Evolutionary conservation across 768 basidiomycete genomes (phyloP).

Genomic region (Mycena galopus): DNA sequence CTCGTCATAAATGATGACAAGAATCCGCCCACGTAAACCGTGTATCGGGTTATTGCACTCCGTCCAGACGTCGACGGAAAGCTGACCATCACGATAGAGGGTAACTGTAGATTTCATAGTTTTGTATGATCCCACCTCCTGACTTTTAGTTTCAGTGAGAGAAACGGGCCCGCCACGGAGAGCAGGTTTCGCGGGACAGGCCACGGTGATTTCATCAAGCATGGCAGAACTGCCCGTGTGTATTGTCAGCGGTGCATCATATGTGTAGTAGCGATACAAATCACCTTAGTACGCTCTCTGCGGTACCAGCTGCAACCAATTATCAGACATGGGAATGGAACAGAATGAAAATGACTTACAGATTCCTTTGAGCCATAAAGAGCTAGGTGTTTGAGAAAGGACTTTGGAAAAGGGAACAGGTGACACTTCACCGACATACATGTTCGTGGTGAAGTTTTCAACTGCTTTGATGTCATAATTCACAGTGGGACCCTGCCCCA

Average conservation of each 20-base stretch:
- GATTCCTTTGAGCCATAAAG: too few species aligned
- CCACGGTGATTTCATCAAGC: background rate
- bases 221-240: background rate
- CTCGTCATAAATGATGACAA: background rate
- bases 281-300: too few species aligned
- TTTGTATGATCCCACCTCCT: conserved; percentile 2
- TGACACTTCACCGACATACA: background rate
- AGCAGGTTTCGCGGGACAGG: background rate
- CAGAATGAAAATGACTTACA: too few species aligned
- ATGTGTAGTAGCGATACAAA: too few species aligned
- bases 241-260: background rate
- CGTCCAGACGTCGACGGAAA: background rate
- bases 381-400: background rate
- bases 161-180: background rate
- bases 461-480: background rate
- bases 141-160: background rate
- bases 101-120: background rate
- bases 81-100: background rate
- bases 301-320: too few species aligned
- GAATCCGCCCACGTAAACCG: background rate
- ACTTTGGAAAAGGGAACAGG: background rate
- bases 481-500: background rate
- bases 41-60: background rate
- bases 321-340: too few species aligned
- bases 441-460: background rate